Evolutionary conservation across 2,329 filamentous ascomycete species (phyloP), one percentile per base, ranked within the genome.

Genomic region (Diaporthe vaccinii): DNA sequence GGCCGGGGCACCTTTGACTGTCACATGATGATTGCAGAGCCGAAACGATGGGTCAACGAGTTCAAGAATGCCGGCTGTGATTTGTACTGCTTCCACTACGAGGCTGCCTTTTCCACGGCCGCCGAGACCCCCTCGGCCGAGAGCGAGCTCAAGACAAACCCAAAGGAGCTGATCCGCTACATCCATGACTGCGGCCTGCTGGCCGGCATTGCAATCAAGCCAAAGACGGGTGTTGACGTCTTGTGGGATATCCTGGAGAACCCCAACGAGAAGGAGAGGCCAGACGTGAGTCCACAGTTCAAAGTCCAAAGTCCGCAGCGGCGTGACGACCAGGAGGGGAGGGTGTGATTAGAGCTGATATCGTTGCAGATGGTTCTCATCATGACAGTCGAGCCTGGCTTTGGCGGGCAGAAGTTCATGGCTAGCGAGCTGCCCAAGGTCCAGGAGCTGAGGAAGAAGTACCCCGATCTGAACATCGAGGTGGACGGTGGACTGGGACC

Each of bases 1-100:
- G 95, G 94, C 72, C 94, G 93, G 80, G 97, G 97, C 77, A 98
- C 96, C 20, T 99, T 99, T 84, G 97, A 99, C 86, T 99, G 97
- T 89, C 97, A 99, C 86, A 98, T 99, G 97, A 99, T 99, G 97
- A 98, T 99, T 83, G 92, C 95, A 81, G 96, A 99, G 96, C 97
- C 97, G 79, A 97, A 98, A 89, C 96, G 95, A 89, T 99, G 97
- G 97, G 96, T 98, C 80, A 94, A 94, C 82, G 95, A 98, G 77
- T 98, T 99, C 88, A 92, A 97, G 84, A 92, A 94, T 72, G 97
- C 95, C 76, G 97, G 97, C 72, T 98, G 96, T 85, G 95, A 99
- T 84, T 90, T 99, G n/a, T 99, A 99, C 89, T 98, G 97, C 89
- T 99, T 99, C 89, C 97, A 99, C 89, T 98, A 98, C 86, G 97